These are phyloP conservation scores for Dendrocalamus sinicus DNA, from an alignment of 176 grass and related monocot genomes.

Conservation along the genomic window DNA sequence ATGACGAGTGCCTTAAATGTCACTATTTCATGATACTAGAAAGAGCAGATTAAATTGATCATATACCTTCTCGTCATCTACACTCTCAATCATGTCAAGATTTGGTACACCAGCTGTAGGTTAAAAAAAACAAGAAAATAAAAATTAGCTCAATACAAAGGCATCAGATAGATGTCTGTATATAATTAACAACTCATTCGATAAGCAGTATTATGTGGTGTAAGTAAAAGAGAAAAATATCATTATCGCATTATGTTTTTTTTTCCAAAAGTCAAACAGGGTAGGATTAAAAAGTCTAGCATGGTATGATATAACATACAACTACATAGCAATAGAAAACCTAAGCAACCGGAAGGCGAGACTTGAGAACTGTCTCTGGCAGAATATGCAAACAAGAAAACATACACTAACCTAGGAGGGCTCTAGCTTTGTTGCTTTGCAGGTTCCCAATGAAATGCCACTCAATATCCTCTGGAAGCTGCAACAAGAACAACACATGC, in stretches of 20 bases:
- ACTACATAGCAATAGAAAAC: constrained; percentile 13
- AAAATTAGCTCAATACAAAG: background rate
- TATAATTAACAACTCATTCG: background rate
- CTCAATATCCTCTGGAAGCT: constrained; percentile 93
- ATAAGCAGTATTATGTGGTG: background rate
- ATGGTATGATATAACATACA: background rate
- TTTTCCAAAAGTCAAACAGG: background rate
- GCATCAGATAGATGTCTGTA: background rate
- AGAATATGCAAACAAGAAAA: constrained; percentile 29
- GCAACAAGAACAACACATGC: constrained; percentile 39
- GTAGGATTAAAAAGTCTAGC: background rate
- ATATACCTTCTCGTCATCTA: constrained; percentile 91
- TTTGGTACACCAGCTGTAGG: constrained; percentile 83
- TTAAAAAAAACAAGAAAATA: constrained; percentile 38
- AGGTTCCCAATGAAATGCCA: constrained; percentile 98
- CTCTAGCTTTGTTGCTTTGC: constrained; percentile 91
- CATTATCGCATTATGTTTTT: background rate
- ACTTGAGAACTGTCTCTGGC: background rate
- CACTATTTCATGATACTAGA: background rate
- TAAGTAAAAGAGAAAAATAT: background rate
- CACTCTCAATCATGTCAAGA: constrained; percentile 91
- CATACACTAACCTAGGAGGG: constrained; percentile 66
- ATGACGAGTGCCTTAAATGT: constrained; percentile 3
- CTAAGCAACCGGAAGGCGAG: constrained; percentile 1
- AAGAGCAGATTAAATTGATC: constrained; percentile 26